Evolutionary conservation across 495 filamentous ascomycete species (phyloP).

Genomic region (Aspergillus ostianus): DNA sequence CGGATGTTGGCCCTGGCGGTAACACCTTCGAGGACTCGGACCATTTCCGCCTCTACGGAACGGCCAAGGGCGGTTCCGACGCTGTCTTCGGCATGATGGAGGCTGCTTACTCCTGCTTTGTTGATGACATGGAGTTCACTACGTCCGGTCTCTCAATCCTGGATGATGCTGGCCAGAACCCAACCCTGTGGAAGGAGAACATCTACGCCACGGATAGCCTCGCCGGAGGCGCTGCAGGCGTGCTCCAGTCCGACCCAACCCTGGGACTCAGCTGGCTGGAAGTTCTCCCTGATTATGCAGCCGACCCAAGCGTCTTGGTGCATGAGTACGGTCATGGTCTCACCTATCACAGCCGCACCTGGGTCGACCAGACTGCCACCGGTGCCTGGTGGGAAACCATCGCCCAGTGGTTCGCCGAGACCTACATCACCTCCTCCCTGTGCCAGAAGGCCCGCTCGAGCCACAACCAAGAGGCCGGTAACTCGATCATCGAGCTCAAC

Average conservation of each 20-base stretch:
- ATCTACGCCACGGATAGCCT: constrained; percentile 7
- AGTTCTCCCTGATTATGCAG: constrained; percentile 4
- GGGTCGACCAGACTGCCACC: constrained; percentile 13
- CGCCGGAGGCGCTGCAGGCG: constrained; percentile 7
- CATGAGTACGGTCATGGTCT: constrained; percentile 19
- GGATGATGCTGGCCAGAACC: background rate
- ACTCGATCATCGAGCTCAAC: constrained; percentile 7
- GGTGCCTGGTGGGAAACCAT: constrained; percentile 18
- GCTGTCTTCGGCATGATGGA: constrained; percentile 13
- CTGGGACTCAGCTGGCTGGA: constrained; percentile 14
- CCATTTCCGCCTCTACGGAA: constrained; percentile 14
- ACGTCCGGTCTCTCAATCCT: constrained; percentile 10
- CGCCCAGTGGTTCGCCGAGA: constrained; percentile 14
- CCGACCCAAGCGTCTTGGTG: constrained; percentile 11
- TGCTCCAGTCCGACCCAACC: constrained; percentile 7
- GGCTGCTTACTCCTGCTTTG: constrained; percentile 15
- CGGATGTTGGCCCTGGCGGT: constrained; percentile 10
- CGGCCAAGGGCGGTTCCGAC: background rate
- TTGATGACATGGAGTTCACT: constrained; percentile 10
- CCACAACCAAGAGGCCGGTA: constrained; percentile 7
- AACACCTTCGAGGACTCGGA: constrained; percentile 14
- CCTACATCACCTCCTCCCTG: constrained; percentile 10
- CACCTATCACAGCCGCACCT: constrained; percentile 14
- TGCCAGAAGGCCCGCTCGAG: constrained; percentile 6
- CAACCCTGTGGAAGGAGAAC: constrained; percentile 15